Evolutionary conservation across 1,284 basidiomycete genomes (phyloP).

Genomic region (Fomitiporia mediterranea): DNA sequence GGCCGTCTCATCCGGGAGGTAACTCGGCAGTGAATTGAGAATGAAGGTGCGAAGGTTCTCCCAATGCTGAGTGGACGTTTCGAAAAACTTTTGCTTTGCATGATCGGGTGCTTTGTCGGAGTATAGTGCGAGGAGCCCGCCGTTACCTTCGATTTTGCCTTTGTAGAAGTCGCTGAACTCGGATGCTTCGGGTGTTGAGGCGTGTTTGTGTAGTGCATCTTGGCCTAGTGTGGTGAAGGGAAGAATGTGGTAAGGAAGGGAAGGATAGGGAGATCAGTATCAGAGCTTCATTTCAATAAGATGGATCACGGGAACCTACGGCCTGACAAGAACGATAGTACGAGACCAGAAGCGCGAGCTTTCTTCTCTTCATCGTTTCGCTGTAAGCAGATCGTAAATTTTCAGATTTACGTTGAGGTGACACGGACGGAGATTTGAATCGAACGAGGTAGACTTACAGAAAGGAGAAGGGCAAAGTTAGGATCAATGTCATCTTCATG

Average conservation of each 20-base stretch:
- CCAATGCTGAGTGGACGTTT: constrained; percentile 38
- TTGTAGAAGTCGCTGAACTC: constrained; percentile 50
- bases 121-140: constrained; percentile 42
- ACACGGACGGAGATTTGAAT: not conserved
- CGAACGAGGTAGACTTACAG: constrained; percentile 39
- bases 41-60: constrained; percentile 36
- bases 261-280: not conserved
- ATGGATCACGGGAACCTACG: constrained; percentile 37
- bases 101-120: constrained; percentile 35
- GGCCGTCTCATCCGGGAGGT: constrained; percentile 39
- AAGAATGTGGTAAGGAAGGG: too few relatives aligned
- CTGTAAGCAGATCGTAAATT: too few relatives aligned
- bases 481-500: constrained; percentile 56
- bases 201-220: constrained; percentile 39
- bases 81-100: constrained; percentile 39
- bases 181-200: constrained; percentile 38
- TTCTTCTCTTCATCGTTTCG: constrained; percentile 49
- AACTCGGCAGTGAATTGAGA: constrained; percentile 36
- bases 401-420: not conserved
- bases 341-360: constrained; percentile 38
- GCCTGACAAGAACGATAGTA: constrained; percentile 37
- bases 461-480: constrained; percentile 47
- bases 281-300: constrained; percentile 20
- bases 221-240: constrained; percentile 31
- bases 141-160: constrained; percentile 45